Evolutionary conservation across 345 rosid species (phyloP).

Genomic region (Gossypium turneri): DNA sequence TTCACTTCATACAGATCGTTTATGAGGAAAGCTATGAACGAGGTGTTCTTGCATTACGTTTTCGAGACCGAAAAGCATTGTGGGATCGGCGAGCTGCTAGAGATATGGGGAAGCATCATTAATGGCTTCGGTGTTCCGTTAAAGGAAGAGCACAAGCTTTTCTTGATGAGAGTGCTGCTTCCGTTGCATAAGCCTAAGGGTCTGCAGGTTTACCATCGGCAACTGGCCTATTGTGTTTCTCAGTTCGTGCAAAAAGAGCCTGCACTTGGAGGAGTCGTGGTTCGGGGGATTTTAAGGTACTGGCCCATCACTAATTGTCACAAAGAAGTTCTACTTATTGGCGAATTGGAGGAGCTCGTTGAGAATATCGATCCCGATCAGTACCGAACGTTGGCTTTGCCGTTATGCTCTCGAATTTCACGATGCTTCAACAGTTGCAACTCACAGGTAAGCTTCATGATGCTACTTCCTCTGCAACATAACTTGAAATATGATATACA

Average conservation of each 20-base stretch:
- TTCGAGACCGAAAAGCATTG: slow-evolving; percentile 50
- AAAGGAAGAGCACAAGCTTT: slow-evolving; percentile 63
- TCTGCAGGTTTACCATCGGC: slow-evolving; percentile 43
- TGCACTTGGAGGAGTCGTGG: slow-evolving; percentile 39
- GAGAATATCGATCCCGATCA: slow-evolving; percentile 57
- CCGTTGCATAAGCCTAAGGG: slow-evolving; percentile 59
- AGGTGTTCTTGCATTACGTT: slow-evolving; percentile 38
- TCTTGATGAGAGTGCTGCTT: slow-evolving; percentile 51
- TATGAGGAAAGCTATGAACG: slow-evolving; percentile 62
- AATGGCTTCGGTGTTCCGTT: slow-evolving; percentile 60
- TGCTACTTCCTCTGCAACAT: too few relatives aligned
- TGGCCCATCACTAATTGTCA: slow-evolving; percentile 62
- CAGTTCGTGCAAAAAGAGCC: slow-evolving; percentile 31
- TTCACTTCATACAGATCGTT: slow-evolving; percentile 44
- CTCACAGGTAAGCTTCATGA: slow-evolving; percentile 41
- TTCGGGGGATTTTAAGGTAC: slow-evolving; percentile 49
- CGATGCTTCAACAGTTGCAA: slow-evolving; percentile 50
- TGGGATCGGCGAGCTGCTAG: slow-evolving; percentile 51
- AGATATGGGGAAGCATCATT: slow-evolving; percentile 66
- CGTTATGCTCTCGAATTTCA: slow-evolving; percentile 40
- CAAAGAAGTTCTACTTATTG: slow-evolving; percentile 49
- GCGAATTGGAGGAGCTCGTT: slow-evolving; percentile 54
- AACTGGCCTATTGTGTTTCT: neutral
- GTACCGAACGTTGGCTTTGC: slow-evolving; percentile 48
- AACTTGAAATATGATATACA: neutral